Evolutionary conservation across 1,284 basidiomycete species (phyloP).

Genomic region (Leccinum subspadiceum): DNA sequence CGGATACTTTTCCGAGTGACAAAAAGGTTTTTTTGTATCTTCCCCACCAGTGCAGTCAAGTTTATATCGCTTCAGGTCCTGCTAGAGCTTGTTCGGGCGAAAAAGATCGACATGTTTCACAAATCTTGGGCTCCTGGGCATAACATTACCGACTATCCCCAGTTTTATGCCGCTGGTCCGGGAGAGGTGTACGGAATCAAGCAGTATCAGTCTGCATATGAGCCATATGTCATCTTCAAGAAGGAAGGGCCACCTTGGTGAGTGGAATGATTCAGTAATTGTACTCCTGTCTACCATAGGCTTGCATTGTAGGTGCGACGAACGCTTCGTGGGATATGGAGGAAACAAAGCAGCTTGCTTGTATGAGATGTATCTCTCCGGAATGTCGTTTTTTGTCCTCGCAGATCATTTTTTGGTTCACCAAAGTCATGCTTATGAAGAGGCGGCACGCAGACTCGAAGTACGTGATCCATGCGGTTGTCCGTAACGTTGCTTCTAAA

Average conservation of each 20-base stretch:
- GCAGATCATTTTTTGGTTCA: slow-evolving; percentile 85
- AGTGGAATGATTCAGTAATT: slow-evolving; percentile 15
- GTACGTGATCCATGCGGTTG: slow-evolving; percentile 36
- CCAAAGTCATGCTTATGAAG: slow-evolving; percentile 80
- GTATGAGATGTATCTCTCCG: slow-evolving; percentile 63
- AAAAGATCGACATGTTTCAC: slow-evolving; percentile 72
- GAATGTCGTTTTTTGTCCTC: slow-evolving; percentile 76
- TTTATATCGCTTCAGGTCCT: slow-evolving; percentile 43
- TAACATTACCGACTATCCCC: slow-evolving; percentile 73
- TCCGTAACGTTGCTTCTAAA: slow-evolving; percentile 1
- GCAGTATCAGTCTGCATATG: slow-evolving; percentile 76
- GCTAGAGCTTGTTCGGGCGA: slow-evolving; percentile 50
- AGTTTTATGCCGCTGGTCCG: slow-evolving; percentile 59
- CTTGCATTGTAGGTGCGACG: slow-evolving; percentile 62
- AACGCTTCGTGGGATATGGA: slow-evolving; percentile 86
- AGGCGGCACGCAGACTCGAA: slow-evolving; percentile 65
- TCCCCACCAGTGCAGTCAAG: not conserved
- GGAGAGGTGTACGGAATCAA: slow-evolving; percentile 74
- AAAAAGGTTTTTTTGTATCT: slow-evolving; percentile 48
- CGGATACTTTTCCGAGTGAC: slow-evolving; percentile 56
- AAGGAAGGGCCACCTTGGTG: slow-evolving; percentile 74
- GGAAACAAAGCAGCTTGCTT: slow-evolving; percentile 68
- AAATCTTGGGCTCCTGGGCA: slow-evolving; percentile 75
- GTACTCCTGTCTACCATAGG: not conserved
- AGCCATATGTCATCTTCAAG: slow-evolving; percentile 80